A percentile compares a stretch with the other conserved stretches of the same genome.
Evolutionary conservation across 208 protist genomes (phyloP).

Genomic region (Trypanosoma brucei): DNA sequence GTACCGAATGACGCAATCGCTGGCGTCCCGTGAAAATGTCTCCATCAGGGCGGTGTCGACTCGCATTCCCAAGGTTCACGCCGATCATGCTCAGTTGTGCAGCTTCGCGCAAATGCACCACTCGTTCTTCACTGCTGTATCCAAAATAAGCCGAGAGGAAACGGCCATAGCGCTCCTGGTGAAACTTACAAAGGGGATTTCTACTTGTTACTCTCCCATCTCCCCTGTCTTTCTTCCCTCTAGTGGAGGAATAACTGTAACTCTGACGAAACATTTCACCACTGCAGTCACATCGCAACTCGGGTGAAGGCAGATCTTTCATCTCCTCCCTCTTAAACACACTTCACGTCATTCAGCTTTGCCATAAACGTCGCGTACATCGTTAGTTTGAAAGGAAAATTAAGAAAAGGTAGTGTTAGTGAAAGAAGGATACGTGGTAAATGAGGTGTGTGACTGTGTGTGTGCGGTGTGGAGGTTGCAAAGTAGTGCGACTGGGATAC

Average conservation of each 20-base stretch:
- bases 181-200: slow-evolving; percentile 38
- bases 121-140: slow-evolving; percentile 33
- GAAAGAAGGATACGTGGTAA: not conserved
- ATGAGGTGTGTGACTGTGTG: no score
- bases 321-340: no score
- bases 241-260: no score
- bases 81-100: slow-evolving; percentile 64
- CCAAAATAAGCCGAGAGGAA: slow-evolving; percentile 74
- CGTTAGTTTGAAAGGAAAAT: not conserved
- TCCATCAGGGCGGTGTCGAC: slow-evolving; percentile 12
- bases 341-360: no score
- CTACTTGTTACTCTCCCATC: not conserved
- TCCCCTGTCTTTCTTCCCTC: not conserved
- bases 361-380: no score
- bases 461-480: no score
- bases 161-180: slow-evolving; percentile 54
- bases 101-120: slow-evolving; percentile 37
- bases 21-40: slow-evolving; percentile 30
- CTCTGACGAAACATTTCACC: no score
- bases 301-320: no score
- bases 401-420: not conserved
- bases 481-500: no score
- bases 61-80: slow-evolving; percentile 19
- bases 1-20: slow-evolving; percentile 68
- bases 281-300: no score